Percentiles rank a stretch among this genome's conserved stretches.
Conservation (phyloP, 2,329 filamentous ascomycete genomes). For the Ophiosphaerella herpotricha region DNA sequence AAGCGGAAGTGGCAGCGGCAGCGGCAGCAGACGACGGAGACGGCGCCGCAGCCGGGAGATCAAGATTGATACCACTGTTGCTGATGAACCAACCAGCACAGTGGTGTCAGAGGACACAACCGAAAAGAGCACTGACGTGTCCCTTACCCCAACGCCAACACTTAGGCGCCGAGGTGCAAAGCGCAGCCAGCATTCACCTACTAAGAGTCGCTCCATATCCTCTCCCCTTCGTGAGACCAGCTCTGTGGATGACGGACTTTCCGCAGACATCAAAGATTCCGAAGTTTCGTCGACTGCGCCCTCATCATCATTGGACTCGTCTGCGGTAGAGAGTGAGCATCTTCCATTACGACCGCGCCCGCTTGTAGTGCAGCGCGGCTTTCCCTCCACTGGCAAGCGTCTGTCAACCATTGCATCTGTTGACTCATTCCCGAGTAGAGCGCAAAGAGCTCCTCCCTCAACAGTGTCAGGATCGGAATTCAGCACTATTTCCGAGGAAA, state of each 20-base stretch:
- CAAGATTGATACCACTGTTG: conserved; percentile 29
- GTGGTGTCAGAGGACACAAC: conserved; percentile 24
- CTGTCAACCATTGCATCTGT: conserved; percentile 64
- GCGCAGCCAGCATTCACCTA: conserved; percentile 48
- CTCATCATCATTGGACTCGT: conserved; percentile 45
- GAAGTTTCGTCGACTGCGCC: conserved; percentile 34
- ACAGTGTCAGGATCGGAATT: conserved; percentile 33
- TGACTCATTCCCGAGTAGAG: conserved; percentile 54
- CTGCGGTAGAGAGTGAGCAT: conserved; percentile 37
- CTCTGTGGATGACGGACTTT: conserved; percentile 25
- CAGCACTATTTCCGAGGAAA: conserved; percentile 24
- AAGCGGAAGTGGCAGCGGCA: conserved; percentile 26
- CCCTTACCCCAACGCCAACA: conserved; percentile 34
- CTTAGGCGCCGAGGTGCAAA: conserved; percentile 47
- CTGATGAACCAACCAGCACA: conserved; percentile 26
- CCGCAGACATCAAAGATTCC: conserved; percentile 24
- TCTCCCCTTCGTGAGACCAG: conserved; percentile 33
- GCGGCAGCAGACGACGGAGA: conserved; percentile 32
- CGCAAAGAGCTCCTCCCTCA: conserved; percentile 34
- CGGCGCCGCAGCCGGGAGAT: conserved; percentile 35
- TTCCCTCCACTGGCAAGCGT: conserved; percentile 59
- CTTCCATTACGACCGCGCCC: conserved; percentile 37
- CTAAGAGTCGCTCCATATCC: conserved; percentile 45
- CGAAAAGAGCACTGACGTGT: conserved; percentile 22
- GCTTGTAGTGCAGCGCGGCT: conserved; percentile 50